phyloP scores from a whole-genome alignment of 805 yeast species.

The Kuraishia hungarica region DNA sequence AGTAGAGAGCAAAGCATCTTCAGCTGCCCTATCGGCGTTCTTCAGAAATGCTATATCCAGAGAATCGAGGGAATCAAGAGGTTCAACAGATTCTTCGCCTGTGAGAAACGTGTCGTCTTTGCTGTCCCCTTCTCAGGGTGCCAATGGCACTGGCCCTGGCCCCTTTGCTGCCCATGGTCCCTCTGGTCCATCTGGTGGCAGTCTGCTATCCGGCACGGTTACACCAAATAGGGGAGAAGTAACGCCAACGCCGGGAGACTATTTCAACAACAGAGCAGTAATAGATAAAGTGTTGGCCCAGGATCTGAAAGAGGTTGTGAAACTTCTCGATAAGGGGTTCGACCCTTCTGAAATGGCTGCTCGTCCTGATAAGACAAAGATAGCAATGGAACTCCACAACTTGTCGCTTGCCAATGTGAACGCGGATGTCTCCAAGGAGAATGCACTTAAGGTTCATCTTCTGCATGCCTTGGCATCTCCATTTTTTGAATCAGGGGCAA shows the following conservation, averaged over 20 bases:
- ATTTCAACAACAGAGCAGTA: conserved; percentile 6
- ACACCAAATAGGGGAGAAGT: not conserved
- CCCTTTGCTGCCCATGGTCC: too few species aligned
- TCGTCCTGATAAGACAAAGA: conserved; percentile 20
- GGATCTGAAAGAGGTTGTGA: conserved; percentile 41
- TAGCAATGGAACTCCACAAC: conserved; percentile 50
- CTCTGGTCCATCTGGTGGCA: too few species aligned
- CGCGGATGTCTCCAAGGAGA: conserved; percentile 26
- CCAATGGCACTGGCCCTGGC: too few species aligned
- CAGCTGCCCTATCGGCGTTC: conserved; percentile 37
- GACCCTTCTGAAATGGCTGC: conserved; percentile 14
- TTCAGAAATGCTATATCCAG: conserved; percentile 22
- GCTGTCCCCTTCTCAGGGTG: not conserved
- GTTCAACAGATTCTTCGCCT: not conserved
- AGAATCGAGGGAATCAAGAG: not conserved
- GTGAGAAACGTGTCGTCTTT: not conserved
- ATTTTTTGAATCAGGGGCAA: conserved; percentile 32
- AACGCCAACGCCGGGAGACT: conserved; percentile 1
- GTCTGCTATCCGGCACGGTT: not conserved
- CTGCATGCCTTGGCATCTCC: conserved; percentile 64
- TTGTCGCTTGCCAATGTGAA: conserved; percentile 38
- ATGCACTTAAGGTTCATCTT: conserved; percentile 34
- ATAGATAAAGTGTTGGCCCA: conserved; percentile 19
- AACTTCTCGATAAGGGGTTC: conserved; percentile 32
- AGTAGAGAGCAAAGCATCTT: conserved; percentile 33